Evolutionary conservation across 1,284 basidiomycete genomes (phyloP).

Genomic region (Spongiforma sp.): DNA sequence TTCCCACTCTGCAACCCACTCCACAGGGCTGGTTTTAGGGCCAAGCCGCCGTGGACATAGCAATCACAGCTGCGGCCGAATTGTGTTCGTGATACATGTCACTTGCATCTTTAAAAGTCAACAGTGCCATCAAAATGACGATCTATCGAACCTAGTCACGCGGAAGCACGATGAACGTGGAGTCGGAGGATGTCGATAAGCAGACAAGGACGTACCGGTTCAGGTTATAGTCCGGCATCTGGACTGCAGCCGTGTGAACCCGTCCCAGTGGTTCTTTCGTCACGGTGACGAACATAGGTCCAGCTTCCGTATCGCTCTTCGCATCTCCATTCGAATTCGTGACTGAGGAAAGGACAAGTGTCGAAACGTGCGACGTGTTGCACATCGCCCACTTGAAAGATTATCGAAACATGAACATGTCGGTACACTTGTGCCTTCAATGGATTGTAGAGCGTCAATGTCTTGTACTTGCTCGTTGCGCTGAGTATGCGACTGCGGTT

Average conservation of each 20-base stretch:
- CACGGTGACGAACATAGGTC: constrained; percentile 85
- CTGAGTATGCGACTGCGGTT: constrained; percentile 67
- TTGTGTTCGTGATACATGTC: constrained; percentile 53
- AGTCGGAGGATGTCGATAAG: no score
- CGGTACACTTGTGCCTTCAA: constrained; percentile 70
- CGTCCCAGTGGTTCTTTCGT: constrained; percentile 76
- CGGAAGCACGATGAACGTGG: neutral
- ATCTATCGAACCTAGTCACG: constrained; percentile 66
- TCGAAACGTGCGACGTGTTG: no score
- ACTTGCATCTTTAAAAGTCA: constrained; percentile 78
- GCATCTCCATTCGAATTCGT: constrained; percentile 83
- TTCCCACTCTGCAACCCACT: constrained; percentile 71
- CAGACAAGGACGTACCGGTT: constrained; percentile 53
- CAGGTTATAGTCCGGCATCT: constrained; percentile 85
- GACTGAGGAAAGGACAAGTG: constrained; percentile 45
- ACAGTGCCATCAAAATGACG: constrained; percentile 72
- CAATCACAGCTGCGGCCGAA: constrained; percentile 9
- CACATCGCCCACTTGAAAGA: constrained; percentile 83
- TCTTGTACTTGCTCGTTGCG: constrained; percentile 72
- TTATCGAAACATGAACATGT: constrained; percentile 78
- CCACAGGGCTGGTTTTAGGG: constrained; percentile 67
- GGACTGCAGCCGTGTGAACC: constrained; percentile 69
- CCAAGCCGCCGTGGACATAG: constrained; percentile 28
- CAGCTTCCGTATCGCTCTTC: constrained; percentile 84
- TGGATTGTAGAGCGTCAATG: constrained; percentile 77